Evolutionary conservation across 371 early-diverging fungal species (phyloP).

Genomic region (Zychaea mexicana): DNA sequence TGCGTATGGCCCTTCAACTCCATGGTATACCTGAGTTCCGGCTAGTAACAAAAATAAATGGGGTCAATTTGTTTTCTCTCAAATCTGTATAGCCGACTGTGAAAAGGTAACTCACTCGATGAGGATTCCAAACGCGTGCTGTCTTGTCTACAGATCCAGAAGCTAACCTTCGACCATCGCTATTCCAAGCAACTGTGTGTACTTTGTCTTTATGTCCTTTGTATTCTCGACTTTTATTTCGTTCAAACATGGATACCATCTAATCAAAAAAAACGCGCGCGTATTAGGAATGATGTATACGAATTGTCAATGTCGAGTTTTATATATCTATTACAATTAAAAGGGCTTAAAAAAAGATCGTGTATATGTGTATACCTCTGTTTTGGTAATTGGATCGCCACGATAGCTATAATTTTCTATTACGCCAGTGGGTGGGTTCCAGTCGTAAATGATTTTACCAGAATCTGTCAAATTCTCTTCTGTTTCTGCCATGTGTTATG

Average conservation of each 20-base stretch:
- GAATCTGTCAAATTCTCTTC: slow-evolving; percentile 13
- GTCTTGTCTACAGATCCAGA: slow-evolving; percentile 73
- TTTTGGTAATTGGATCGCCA: slow-evolving; percentile 27
- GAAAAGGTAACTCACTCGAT: slow-evolving; percentile 43
- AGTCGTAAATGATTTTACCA: slow-evolving; percentile 38
- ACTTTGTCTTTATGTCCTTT: slow-evolving; percentile 62
- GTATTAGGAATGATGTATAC: background rate
- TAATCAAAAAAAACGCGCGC: slow-evolving; percentile 8
- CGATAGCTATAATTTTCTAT: slow-evolving; percentile 31
- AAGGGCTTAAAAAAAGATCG: background rate
- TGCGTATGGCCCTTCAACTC: slow-evolving; percentile 85
- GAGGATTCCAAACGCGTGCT: slow-evolving; percentile 70
- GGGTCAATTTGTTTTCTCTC: background rate
- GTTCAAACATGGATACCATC: slow-evolving; percentile 37
- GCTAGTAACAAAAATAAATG: slow-evolving; percentile 29
- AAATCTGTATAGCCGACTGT: background rate
- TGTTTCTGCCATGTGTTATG: background rate
- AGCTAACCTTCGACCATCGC: slow-evolving; percentile 65
- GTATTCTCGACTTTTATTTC: slow-evolving; percentile 48
- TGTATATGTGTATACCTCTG: slow-evolving; percentile 25
- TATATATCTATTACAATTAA: background rate
- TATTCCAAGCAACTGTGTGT: slow-evolving; percentile 67
- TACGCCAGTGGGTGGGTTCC: slow-evolving; percentile 42
- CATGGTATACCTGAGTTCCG: slow-evolving; percentile 59
- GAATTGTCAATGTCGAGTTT: background rate